A percentile compares a stretch with the other conserved stretches of the same genome.
Evolutionary conservation across 305 asterid species (phyloP).

Genomic region (Fraxinus angustifolia): DNA sequence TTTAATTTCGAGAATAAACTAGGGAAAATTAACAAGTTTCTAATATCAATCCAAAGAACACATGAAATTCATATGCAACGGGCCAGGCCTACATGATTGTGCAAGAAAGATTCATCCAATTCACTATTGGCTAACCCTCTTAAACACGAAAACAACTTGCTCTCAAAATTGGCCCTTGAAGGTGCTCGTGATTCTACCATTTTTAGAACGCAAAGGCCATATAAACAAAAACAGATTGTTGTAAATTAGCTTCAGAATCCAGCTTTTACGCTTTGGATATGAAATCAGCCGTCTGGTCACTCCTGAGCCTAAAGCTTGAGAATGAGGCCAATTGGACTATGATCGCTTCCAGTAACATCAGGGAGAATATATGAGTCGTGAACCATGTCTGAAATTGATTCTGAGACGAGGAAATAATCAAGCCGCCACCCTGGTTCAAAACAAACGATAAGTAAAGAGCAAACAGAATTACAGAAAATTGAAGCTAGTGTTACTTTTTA

Average conservation of each 20-base stretch:
- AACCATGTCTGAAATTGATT: conserved; percentile 59
- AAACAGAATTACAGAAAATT: background rate
- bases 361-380: conserved; percentile 87
- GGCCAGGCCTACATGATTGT: background rate
- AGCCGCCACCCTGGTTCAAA: conserved; percentile 76
- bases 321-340: conserved; percentile 78
- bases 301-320: conserved; percentile 48
- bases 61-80: background rate
- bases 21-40: background rate
- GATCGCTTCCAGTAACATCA: conserved; percentile 83
- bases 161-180: background rate
- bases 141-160: background rate
- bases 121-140: background rate
- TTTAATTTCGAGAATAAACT: background rate
- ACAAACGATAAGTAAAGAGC: background rate
- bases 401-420: conserved; percentile 86
- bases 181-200: background rate
- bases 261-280: background rate
- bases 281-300: background rate
- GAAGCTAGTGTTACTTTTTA: background rate
- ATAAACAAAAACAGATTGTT: background rate
- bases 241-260: background rate
- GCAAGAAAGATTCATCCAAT: background rate
- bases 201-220: background rate
- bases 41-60: background rate